Evolutionary conservation across 2,329 filamentous ascomycete species (phyloP), one percentile per base, ranked within the genome.

Genomic region (Seiridium unicorne): DNA sequence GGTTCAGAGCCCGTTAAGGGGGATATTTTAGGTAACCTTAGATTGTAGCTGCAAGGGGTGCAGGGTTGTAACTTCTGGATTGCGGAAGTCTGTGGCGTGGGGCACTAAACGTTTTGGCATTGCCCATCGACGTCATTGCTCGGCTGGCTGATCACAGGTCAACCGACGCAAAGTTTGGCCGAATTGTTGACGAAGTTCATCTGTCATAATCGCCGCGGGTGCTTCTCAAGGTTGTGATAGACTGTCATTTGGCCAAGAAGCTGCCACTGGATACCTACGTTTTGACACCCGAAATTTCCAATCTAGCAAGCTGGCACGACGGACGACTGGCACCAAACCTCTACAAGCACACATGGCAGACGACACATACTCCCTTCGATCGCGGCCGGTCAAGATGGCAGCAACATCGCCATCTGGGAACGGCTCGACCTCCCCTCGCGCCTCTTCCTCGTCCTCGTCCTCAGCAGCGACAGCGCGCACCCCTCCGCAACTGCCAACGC

Each of bases 401-500:
- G 59, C 46, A 48, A n/a, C 35, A 32, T 26, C 18, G 18, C 18
- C 18, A 26, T 26, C 18, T 26, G 44, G 44, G 26, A 65, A 63
- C 61, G 62, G 61, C 46, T 59, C 51, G 49, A 46, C 60, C 48
- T 55, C 59, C 62, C 59, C 60, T 48, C 54, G 13, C 63, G 66
- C 51, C 5, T 59, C 34, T 32, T 63, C 51, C 13, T 26, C 58
- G 26, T 31, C 60, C 9, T 49, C 63, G 11, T 32, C 8, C 44
- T 3, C 54, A 35, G 18, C 63, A 2, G 61, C 69, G 55, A 68
- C 69, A 3, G 69, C 65, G 46, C 79, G 81, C 63, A 79, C 74
- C 67, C 75, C 78, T 47, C 89, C 90, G 3, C 86, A 84, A 74
- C 80, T 92, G 3, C 91, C 90, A 4, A 92, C 90, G 2, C 80